These are phyloP conservation scores for Pyrenula massariospora DNA, from an alignment of 495 filamentous ascomycete species.

Conservation along the genomic window DNA sequence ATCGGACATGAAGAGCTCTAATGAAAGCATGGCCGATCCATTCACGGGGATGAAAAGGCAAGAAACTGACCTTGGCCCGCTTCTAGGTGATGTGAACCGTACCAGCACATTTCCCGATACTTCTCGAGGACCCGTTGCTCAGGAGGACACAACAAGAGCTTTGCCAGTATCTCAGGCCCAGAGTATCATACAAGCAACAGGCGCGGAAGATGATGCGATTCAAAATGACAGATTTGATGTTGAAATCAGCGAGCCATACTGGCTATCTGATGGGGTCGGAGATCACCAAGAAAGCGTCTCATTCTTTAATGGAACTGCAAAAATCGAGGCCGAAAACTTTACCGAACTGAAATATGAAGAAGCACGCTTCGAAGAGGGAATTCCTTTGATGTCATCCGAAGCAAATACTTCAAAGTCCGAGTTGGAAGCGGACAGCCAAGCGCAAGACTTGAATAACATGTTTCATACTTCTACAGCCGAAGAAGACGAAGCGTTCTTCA, in stretches of 20 bases:
- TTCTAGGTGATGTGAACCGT: neutral
- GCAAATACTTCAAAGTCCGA: neutral
- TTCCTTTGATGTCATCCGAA: constrained; percentile 36
- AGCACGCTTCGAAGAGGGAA: constrained; percentile 46
- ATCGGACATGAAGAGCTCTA: too few relatives aligned
- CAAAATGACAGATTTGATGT: neutral
- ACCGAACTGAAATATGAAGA: constrained; percentile 18
- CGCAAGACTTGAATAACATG: constrained; percentile 18
- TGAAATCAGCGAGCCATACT: neutral
- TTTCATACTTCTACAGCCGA: constrained; percentile 25
- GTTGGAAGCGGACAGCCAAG: constrained; percentile 10
- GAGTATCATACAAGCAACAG: neutral
- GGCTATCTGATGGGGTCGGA: neutral
- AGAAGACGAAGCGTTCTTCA: constrained; percentile 32
- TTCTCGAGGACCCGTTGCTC: neutral
- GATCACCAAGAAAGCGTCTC: neutral
- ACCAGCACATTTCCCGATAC: neutral
- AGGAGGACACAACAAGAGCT: neutral
- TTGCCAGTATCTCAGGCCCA: neutral
- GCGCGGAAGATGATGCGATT: neutral
- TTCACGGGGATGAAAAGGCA: neutral
- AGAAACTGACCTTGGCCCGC: neutral
- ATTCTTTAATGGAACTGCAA: neutral
- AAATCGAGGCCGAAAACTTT: neutral
- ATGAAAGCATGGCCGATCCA: too few relatives aligned